These are phyloP conservation scores for Zygnema circumcarinatum DNA, from an alignment of 139 green algal species.

Conservation along the genomic window DNA sequence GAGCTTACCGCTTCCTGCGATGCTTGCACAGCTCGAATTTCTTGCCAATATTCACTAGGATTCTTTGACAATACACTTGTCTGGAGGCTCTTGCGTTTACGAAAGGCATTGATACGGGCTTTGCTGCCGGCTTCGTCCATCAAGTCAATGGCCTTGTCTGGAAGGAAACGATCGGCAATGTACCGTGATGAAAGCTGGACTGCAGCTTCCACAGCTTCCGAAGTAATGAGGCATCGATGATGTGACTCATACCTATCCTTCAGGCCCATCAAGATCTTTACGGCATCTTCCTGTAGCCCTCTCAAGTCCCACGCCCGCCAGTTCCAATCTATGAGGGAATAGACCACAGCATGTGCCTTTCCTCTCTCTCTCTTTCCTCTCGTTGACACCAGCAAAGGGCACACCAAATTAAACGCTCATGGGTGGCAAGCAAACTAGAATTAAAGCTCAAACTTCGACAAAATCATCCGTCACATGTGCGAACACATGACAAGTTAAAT, in stretches of 20 bases:
- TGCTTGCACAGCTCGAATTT: slow-evolving; percentile 47
- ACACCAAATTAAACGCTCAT: no score
- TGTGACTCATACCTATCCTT: slow-evolving; percentile 84
- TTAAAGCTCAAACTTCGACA: no score
- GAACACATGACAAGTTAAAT: no score
- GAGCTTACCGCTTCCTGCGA: slow-evolving; percentile 13
- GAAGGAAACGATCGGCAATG: slow-evolving; percentile 88
- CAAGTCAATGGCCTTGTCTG: slow-evolving; percentile 98
- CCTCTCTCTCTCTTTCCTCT: no score
- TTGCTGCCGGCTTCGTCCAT: slow-evolving; percentile 93
- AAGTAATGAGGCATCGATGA: slow-evolving; percentile 77
- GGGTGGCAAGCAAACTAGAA: no score
- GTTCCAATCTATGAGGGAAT: no score
- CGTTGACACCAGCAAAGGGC: no score
- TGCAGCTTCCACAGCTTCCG: slow-evolving; percentile 68
- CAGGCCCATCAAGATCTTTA: slow-evolving; percentile 82
- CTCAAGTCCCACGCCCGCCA: no score
- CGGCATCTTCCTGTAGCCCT: slow-evolving; percentile 67
- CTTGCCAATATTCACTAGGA: slow-evolving; percentile 44
- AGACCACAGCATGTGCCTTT: no score
- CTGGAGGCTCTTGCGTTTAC: slow-evolving; percentile 64
- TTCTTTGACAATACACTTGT: slow-evolving; percentile 72
- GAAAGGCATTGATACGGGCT: slow-evolving; percentile 82
- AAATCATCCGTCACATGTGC: no score
- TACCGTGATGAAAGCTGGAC: slow-evolving; percentile 75